These are phyloP conservation scores for Trypethelium eluteriae DNA, from an alignment of 495 filamentous ascomycete genomes.

Conservation along the genomic window DNA sequence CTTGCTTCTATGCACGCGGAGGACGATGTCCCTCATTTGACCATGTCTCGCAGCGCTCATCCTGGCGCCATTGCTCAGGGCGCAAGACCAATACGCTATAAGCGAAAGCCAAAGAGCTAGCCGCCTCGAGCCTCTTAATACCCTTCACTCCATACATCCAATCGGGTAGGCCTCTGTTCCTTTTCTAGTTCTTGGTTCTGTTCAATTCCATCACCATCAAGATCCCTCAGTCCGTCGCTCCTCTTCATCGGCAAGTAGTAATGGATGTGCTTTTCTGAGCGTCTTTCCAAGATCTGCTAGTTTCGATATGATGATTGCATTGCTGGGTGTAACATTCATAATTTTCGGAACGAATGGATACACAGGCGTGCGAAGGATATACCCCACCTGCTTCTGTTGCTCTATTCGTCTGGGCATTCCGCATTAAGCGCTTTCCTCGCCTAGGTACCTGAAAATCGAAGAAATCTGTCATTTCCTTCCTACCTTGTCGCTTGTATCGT, in stretches of 20 bases:
- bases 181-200: too few relatives aligned
- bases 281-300: neutral
- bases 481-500: too few relatives aligned
- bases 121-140: neutral
- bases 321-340: neutral
- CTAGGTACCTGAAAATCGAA: neutral
- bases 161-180: too few relatives aligned
- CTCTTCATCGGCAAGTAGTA: neutral
- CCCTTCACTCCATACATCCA: neutral
- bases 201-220: too few relatives aligned
- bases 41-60: constrained; percentile 65
- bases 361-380: neutral
- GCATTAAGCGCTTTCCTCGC: neutral
- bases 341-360: neutral
- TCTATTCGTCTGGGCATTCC: neutral
- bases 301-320: neutral
- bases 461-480: too few relatives aligned
- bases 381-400: neutral
- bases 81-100: constrained; percentile 30
- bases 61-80: constrained; percentile 35
- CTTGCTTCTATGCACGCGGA: constrained; percentile 76
- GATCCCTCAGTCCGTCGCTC: neutral
- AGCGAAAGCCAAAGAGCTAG: constrained; percentile 20
- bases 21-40: constrained; percentile 60
- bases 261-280: neutral